Base-by-base conservation (phyloP, 148 eudicot genomes). In the Rhododendron ovatum region DNA sequence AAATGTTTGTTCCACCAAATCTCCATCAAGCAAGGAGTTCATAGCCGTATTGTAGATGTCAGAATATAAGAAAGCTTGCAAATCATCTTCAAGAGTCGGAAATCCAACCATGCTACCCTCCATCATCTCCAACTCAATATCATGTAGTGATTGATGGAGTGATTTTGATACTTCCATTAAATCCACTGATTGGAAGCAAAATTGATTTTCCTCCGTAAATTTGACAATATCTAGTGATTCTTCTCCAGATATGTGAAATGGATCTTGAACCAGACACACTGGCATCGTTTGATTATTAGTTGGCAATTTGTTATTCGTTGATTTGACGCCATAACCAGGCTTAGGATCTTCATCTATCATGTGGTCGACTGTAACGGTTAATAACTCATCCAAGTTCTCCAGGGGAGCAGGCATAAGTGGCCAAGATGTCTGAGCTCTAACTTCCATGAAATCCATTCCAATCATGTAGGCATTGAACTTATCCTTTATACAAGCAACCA, bases 401-500 rank as follows among this genome's bases (percentile, higher is more conserved):
- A 35, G 37, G 79, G 85, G 81, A 81, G 82, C 76, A 67, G 87
- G 86, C 39, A 82, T 51, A 24, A 81, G 57, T 47, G 88, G 75
- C 24, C 91, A 55, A 20, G 82, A 80, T 84, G 80, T 89, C 47
- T 91, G 78, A 83, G 55, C 74, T 39, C 76, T 61, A 81, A 59
- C 65, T 22, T 86, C 85, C 74, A 47, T 39, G 76, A 63, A 71
- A 24, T 78, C 74, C 35, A 73, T 14, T 82, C 33, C 77, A 48
- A 71, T 55, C 63, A 81, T 82, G 88, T 86, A 85, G 81, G 90
- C 75, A 48, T 84, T 78, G 89, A 93, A 90, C 41, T 84, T 81
- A 55, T 88, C 86, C 81, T 86, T 92, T 33, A 93, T 82, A 84
- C 85, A 88, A 83, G 92, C 83, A 87, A 91, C 94, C 79, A 90